These are phyloP conservation scores for Lepidium africanum DNA, from an alignment of 345 rosid species.

Conservation along the genomic window DNA sequence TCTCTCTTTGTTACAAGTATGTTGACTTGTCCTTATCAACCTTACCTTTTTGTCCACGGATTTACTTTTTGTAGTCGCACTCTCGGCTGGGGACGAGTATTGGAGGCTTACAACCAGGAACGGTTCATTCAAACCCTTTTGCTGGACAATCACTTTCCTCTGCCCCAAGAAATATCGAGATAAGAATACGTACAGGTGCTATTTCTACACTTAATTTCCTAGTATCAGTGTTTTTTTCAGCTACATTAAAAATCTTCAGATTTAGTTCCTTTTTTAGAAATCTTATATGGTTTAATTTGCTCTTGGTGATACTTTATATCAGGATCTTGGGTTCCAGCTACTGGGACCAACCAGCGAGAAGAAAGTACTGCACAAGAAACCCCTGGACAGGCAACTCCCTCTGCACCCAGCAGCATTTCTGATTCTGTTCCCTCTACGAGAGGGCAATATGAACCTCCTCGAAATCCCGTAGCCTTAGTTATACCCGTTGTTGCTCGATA, in stretches of 20 bases:
- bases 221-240: not conserved
- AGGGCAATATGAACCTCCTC: constrained; percentile 16
- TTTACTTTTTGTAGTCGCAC: constrained; percentile 30
- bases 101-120: constrained; percentile 39
- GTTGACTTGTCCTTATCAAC: not conserved
- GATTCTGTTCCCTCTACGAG: constrained; percentile 17
- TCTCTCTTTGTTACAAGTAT: not conserved
- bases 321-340: constrained; percentile 40
- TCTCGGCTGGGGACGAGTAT: constrained; percentile 35
- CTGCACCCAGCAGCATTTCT: constrained; percentile 25
- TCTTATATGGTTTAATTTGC: not conserved
- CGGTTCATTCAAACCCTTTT: constrained; percentile 30
- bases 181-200: constrained; percentile 55
- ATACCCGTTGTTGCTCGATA: constrained; percentile 27
- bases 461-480: constrained; percentile 24
- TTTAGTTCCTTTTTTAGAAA: not conserved
- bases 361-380: constrained; percentile 27
- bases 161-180: constrained; percentile 52
- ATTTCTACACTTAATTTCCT: not conserved
- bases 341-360: constrained; percentile 33
- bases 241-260: not conserved
- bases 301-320: constrained; percentile 1
- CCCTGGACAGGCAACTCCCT: constrained; percentile 29
- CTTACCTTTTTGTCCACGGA: constrained; percentile 11
- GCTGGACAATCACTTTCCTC: constrained; percentile 32